These are phyloP conservation scores for Exophiala spinifera DNA, from an alignment of 2,329 filamentous ascomycete genomes.

Conservation along the genomic window DNA sequence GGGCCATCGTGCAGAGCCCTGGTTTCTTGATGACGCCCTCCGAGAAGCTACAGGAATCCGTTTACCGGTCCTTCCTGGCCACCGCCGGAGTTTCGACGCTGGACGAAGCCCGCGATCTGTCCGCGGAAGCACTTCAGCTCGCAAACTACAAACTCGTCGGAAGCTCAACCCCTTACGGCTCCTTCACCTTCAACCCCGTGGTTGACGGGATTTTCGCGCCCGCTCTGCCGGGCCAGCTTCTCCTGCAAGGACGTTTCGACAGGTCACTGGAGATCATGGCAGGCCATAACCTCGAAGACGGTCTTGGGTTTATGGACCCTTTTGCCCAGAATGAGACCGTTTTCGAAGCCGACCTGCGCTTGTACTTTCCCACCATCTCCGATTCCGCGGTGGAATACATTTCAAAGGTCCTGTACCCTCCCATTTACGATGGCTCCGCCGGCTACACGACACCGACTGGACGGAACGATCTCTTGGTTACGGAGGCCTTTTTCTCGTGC, in stretches of 20 bases:
- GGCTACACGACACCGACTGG: constrained; percentile 47
- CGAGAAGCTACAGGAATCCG: constrained; percentile 38
- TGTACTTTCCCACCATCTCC: constrained; percentile 31
- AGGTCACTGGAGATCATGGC: constrained; percentile 45
- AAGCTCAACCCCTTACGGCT: constrained; percentile 35
- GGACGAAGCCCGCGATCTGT: constrained; percentile 43
- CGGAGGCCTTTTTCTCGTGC: constrained; percentile 49
- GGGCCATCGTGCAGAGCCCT: constrained; percentile 46
- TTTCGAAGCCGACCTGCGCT: constrained; percentile 25
- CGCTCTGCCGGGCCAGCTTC: constrained; percentile 45
- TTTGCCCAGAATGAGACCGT: constrained; percentile 27
- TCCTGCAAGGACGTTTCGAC: constrained; percentile 42
- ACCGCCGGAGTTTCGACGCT: constrained; percentile 41
- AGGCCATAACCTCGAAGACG: constrained; percentile 46
- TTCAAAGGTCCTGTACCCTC: constrained; percentile 49
- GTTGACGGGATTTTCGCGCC: constrained; percentile 51
- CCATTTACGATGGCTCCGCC: constrained; percentile 46
- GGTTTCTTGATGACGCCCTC: constrained; percentile 39
- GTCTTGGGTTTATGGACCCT: constrained; percentile 39
- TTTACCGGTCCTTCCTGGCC: constrained; percentile 39
- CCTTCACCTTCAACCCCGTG: constrained; percentile 45
- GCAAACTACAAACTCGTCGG: constrained; percentile 41
- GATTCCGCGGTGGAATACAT: constrained; percentile 41
- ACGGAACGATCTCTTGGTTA: constrained; percentile 41
- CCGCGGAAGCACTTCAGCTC: constrained; percentile 41